Evolutionary conservation across 148 eudicot species (phyloP).

Genomic region (Chenopodium suecicum): DNA sequence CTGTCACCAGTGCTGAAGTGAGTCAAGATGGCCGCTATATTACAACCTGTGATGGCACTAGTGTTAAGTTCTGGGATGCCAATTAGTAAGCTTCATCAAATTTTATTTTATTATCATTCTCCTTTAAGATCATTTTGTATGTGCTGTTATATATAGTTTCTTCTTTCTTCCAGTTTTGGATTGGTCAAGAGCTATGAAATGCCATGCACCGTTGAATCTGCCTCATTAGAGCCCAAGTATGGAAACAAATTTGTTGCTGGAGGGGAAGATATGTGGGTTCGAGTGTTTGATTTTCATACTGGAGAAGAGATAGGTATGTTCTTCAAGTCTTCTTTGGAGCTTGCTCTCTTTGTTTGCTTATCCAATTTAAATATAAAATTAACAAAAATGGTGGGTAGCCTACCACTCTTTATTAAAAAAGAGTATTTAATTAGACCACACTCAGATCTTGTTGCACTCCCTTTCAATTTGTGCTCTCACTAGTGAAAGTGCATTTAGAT

Average conservation of each 20-base stretch:
- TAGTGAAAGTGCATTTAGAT: not conserved
- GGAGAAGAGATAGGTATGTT: conserved; percentile 78
- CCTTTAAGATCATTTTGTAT: not conserved
- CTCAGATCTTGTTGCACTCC: not conserved
- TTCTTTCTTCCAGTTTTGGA: conserved; percentile 62
- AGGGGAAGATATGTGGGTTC: conserved; percentile 98
- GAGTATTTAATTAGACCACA: not conserved
- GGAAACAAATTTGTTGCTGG: conserved; percentile 91
- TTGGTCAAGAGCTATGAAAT: conserved; percentile 81
- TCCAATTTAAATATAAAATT: not conserved
- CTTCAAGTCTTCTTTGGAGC: not conserved
- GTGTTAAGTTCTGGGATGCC: conserved; percentile 93
- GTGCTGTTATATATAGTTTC: conserved; percentile 1
- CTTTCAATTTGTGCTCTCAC: not conserved
- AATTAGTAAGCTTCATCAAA: conserved; percentile 53
- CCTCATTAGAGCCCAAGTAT: conserved; percentile 83
- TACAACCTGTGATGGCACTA: conserved; percentile 83
- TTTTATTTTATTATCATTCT: not conserved
- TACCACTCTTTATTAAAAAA: not conserved
- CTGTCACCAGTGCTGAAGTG: conserved; percentile 91
- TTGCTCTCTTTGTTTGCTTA: not conserved
- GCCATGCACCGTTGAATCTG: conserved; percentile 88
- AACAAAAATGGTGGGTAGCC: not conserved
- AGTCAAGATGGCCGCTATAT: conserved; percentile 92
- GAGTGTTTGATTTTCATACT: conserved; percentile 81